Evolutionary conservation across 768 basidiomycete genomes (phyloP).

Genomic region (Sutorius australiensis): DNA sequence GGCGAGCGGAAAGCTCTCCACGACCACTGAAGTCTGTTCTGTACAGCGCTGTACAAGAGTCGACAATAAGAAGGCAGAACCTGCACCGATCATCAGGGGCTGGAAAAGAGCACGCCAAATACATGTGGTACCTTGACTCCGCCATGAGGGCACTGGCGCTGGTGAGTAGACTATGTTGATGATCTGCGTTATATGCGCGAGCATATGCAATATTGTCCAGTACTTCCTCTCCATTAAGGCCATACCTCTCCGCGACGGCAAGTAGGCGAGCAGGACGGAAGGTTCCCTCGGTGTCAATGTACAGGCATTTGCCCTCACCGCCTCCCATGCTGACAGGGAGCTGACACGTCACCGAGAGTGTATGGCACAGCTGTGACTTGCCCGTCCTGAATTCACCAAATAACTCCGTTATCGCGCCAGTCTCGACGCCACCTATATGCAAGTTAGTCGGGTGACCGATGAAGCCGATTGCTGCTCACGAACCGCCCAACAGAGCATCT

Average conservation of each 20-base stretch:
- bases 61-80: slow-evolving; percentile 94
- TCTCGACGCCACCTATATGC: slow-evolving; percentile 85
- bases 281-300: slow-evolving; percentile 98
- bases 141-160: slow-evolving; percentile 98
- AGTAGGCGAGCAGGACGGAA: slow-evolving; percentile 95
- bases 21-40: slow-evolving; percentile 94
- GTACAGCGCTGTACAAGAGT: slow-evolving; percentile 94
- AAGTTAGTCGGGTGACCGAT: slow-evolving; percentile 11
- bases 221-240: slow-evolving; percentile 97
- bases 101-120: slow-evolving; percentile 13
- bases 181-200: slow-evolving; percentile 97
- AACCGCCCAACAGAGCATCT: slow-evolving; percentile 92
- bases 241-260: slow-evolving; percentile 92
- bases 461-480: slow-evolving; percentile 10
- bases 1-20: slow-evolving; percentile 91
- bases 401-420: slow-evolving; percentile 95
- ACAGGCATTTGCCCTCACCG: slow-evolving; percentile 97
- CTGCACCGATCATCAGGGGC: slow-evolving; percentile 39
- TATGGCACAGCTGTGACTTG: slow-evolving; percentile 97
- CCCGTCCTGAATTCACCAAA: slow-evolving; percentile 99
- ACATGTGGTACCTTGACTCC: slow-evolving; percentile 74
- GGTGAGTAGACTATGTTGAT: slow-evolving; percentile 85
- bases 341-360: slow-evolving; percentile 96
- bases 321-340: slow-evolving; percentile 97
- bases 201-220: slow-evolving; percentile 98